Evolutionary conservation across 495 filamentous ascomycete species (phyloP), one percentile per base, ranked within the genome.

Genomic region (Penicillium tannophilum): DNA sequence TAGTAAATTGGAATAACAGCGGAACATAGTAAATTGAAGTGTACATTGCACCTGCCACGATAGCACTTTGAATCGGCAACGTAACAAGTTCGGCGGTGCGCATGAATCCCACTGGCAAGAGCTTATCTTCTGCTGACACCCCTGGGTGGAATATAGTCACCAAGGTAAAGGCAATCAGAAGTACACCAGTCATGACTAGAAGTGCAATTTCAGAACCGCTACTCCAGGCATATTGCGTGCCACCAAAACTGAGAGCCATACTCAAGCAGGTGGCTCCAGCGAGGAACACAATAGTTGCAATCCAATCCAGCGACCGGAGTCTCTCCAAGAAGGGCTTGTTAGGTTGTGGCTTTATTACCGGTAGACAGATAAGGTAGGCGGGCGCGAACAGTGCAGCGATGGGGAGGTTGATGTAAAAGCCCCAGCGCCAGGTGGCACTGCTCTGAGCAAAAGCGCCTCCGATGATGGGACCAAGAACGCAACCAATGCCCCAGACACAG

Each of bases 361-460:
- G 53, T 10, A 55, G 6, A 35, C 26, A 24, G 53, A 55, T 47
- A 6, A 55, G 42, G 16, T 55, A 47, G 42, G 43, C 53, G 24
- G 53, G 53, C 3, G 53, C 53, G 28, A 46, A 55, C 10, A 47
- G 4, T 20, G 53, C 53, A n/a, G 20, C 53, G 20, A 55, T 47
- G 12, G 42, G 43, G 42, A 55, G 53, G 26, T 55, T 55, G 24
- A 55, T 55, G 53, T 55, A 55, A 14, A 51, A 51, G 12, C 26
- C 24, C 48, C 48, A 51, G 14, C 48, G 26, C 48, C 48, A 51
- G 24, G 48, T 33, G 16, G 48, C 48, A 20, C 14, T n/a, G 10
- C 14, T n/a, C 7, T 51, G 14, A 4, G 28, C 26, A 20, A 33
- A 51, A 8, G 28, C 48, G 26, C 48, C 48, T 16, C 48, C 48